Conservation (phyloP, 306 rosid genomes). For the Styphnolobium japonicum region DNA sequence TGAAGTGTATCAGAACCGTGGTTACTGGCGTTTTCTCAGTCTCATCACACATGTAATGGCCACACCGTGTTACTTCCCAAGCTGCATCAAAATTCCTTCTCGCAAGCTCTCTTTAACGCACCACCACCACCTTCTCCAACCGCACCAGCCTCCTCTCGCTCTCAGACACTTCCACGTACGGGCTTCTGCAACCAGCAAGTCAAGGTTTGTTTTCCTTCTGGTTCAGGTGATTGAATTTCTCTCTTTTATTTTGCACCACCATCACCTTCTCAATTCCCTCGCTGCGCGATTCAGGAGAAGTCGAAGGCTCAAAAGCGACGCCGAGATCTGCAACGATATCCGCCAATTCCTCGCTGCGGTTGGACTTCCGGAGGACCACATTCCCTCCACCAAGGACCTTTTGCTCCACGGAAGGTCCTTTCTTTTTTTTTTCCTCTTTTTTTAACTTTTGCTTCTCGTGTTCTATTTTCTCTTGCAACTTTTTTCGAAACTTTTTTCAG, state of each 20-base stretch:
- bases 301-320: conserved; percentile 65
- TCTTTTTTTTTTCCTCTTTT: not conserved
- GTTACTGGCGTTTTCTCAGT: too few species aligned
- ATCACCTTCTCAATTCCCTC: not conserved
- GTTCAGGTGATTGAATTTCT: not conserved
- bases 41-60: not conserved
- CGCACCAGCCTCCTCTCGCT: conserved; percentile 6
- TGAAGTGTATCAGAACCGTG: too few species aligned
- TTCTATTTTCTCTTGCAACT: not conserved
- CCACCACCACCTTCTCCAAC: conserved; percentile 28
- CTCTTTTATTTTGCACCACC: too few species aligned
- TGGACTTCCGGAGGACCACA: conserved; percentile 67
- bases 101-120: conserved; percentile 29
- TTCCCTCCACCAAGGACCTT: conserved; percentile 81
- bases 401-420: conserved; percentile 72
- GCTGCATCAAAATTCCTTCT: conserved; percentile 20
- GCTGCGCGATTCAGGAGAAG: conserved; percentile 37
- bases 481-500: not conserved
- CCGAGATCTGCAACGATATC: conserved; percentile 71
- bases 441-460: not conserved
- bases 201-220: conserved; percentile 37
- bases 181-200: conserved; percentile 36
- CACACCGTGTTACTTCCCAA: conserved; percentile 24
- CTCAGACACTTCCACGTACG: conserved; percentile 19
- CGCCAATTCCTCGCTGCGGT: conserved; percentile 49